Base-by-base conservation (phyloP, 768 basidiomycete species). In the Hygrocybe punicea region DNA sequence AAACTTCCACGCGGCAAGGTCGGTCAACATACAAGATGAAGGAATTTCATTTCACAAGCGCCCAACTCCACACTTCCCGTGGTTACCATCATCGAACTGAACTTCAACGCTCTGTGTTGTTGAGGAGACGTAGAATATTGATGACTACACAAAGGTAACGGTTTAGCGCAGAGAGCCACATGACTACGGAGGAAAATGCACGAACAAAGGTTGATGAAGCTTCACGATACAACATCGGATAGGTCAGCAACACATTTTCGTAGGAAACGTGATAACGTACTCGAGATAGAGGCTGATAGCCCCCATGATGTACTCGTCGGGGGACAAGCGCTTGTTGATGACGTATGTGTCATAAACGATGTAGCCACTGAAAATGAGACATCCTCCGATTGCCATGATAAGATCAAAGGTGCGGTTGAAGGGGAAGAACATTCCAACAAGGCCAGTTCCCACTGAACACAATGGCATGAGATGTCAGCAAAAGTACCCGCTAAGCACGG, bases 221-320 rank as follows among this genome's bases (percentile, higher is more conserved):
- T 91, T 61, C 14, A 57, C 52, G 55, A 67, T 53, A 50, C 60
- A 60, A 63, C 56, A n/a, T 14, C 53, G 53, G 51, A 49, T 40
- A 16, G 13, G 16, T 9, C 10, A 60, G 64, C 34, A 72, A 58
- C 63, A 49, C 29, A 63, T 55, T 3, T 40, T 37, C 25, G 9
- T 44, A 51, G 14, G 29, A 8, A 2, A 46, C 44, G 25, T 3
- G 58, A 39, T n/a, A 9, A 85, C 85, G 63, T 73, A 89, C 84
- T 98, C 96, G 55, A 98, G 85, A 74, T 98, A 98, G n/a, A 98
- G 83, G 62, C 85, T 87, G 66, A 98, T 87, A 16, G 92, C 81
- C 35, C 87, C 96, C 76, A 97, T 76, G 62, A 97, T 93, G 70
- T 83, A 93, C 70, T 99, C 97, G 62, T 99, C 97, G 3, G 93